Conservation (phyloP, 352 stramenopile genomes). For the Lagenidium sp. region DNA sequence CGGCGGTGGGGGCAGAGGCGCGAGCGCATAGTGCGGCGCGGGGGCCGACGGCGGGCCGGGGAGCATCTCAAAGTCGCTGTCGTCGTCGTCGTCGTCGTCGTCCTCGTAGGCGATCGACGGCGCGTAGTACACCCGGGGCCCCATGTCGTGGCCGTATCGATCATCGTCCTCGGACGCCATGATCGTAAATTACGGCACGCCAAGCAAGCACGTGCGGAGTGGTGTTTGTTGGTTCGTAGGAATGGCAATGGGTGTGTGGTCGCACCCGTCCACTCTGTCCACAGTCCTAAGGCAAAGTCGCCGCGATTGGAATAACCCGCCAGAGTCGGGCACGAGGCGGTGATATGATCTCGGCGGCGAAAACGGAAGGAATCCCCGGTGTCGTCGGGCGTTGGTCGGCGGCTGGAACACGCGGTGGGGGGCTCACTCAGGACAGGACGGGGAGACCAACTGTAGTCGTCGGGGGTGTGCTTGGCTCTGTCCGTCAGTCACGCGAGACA, state of each 20-base stretch:
- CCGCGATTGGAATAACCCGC: neutral
- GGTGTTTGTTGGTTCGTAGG: neutral
- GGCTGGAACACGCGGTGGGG: neutral
- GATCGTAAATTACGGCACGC: neutral
- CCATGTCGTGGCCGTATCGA: neutral
- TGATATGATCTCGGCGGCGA: too few species aligned
- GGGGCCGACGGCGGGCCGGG: neutral
- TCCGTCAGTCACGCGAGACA: constrained; percentile 12
- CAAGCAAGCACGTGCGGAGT: neutral
- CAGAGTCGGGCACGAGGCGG: neutral
- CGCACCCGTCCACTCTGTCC: too few species aligned
- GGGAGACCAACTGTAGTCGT: too few species aligned
- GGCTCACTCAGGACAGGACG: neutral
- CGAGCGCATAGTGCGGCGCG: neutral
- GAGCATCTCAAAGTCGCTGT: neutral
- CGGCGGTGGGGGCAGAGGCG: neutral
- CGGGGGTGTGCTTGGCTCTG: constrained; percentile 2
- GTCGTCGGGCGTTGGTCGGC: neutral
- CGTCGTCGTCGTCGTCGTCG: neutral
- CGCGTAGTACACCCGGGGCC: too few species aligned
- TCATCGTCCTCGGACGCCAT: neutral
- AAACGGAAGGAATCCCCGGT: neutral
- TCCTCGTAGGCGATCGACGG: too few species aligned
- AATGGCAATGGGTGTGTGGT: too few species aligned
- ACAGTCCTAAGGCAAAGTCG: too few species aligned